phyloP scores from a whole-genome alignment of 129 eudicot genomes.

The Helianthus annuus region HanXRQr2.0-SUNRISE NC_035444.2:11784005-11784504 shows the following conservation, averaged over 20 bases:
- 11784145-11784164: constrained; percentile 30
- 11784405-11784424: not conserved
- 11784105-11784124: constrained; percentile 13
- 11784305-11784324: not conserved
- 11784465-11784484: constrained; percentile 30
- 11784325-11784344: not conserved
- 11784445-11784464: constrained; percentile 19
- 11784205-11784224: not conserved
- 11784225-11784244: no score
- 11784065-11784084: constrained; percentile 9
- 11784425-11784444: constrained; percentile 22
- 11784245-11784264: not conserved
- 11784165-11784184: constrained; percentile 16
- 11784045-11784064: constrained; percentile 15
- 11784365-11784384: not conserved
- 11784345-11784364: constrained; percentile 17
- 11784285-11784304: constrained; percentile 14
- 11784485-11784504: not conserved
- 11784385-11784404: constrained; percentile 15
- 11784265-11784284: constrained; percentile 6
- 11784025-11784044: not conserved
- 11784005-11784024: no score
- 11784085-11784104: constrained; percentile 21
- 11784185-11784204: not conserved
- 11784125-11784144: not conserved